These are phyloP conservation scores for Metschnikowia similis DNA, from an alignment of 805 yeast genomes.

Conservation along the genomic window DNA sequence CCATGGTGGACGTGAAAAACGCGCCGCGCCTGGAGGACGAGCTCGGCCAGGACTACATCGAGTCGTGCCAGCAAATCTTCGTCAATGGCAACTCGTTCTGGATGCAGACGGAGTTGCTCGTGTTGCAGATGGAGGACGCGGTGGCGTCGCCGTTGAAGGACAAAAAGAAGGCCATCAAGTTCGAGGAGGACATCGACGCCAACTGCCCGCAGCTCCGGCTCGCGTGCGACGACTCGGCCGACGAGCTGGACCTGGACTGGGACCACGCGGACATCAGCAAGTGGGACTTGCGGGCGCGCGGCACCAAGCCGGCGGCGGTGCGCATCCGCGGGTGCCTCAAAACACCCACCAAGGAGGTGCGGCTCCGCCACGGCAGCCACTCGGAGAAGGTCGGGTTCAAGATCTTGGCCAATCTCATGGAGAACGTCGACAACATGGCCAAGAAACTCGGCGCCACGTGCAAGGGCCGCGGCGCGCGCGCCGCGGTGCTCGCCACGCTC, in stretches of 20 bases:
- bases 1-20: not conserved
- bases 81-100: conserved; percentile 1
- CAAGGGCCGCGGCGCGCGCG: not conserved
- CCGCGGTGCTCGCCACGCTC: not conserved
- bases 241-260: not conserved
- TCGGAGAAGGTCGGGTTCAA: conserved; percentile 1
- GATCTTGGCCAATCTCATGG: conserved; percentile 3
- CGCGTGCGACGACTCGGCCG: not conserved
- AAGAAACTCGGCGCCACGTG: not conserved
- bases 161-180: not conserved
- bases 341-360: not conserved
- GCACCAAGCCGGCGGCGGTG: not conserved
- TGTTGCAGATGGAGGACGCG: conserved; percentile 2
- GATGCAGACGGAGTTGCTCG: conserved; percentile 7
- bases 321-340: not conserved
- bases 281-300: not conserved
- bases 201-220: conserved; percentile 1
- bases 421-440: conserved; percentile 1
- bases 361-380: not conserved
- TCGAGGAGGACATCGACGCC: conserved; percentile 1
- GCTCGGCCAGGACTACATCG: not conserved
- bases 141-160: not conserved
- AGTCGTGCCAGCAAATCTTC: conserved; percentile 4
- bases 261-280: not conserved
- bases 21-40: not conserved